Base-by-base conservation (phyloP, 2,329 filamentous ascomycete species). In the Calonectria pseudoturangicola region DNA sequence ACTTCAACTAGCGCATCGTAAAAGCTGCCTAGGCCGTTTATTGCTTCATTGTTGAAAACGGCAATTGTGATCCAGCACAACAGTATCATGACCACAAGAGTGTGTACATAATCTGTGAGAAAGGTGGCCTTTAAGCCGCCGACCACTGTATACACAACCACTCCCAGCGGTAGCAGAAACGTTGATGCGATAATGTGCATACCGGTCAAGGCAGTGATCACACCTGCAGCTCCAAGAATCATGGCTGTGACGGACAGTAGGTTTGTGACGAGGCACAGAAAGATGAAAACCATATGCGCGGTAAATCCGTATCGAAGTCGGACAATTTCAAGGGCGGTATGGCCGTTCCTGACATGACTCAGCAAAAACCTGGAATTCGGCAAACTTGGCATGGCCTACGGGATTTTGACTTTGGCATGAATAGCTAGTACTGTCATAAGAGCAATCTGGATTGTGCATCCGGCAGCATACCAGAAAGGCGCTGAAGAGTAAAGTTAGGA, bases 91-190 rank as follows among this genome's bases (percentile, higher is more conserved):
- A 95, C 88, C 21, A 97, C 84, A 77, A 95, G 89, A 0, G 94
- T 96, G 81, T 97, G 94, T 43, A 95, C 89, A 82, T 93, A 95
- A 79, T 95, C 93, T 0, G 94, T 96, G 74, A 95, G 85, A 77
- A 96, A 94, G 0, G 94, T 95, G 0, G 93, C 93, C 84, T 96
- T 96, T 82, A 96, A 93, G 18, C 94, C 94, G 50, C 90, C 90
- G 60, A 90, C 88, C 66, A 91, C 88, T 1, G 94, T 96, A 81
- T 96, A 96, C 0, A 94, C 84, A 1, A 95, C 90, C 12, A 80
- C 79, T 6, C 70, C 78, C 28, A 71, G 69, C 0, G 69, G 69
- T 6, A 71, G 18, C 1, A 71, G 33, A 15, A 71, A 71, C 1
- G 69, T 68, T 2, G 69, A 71, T 45, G 69, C 69, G 21, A 71